Conservation (phyloP, 371 early-diverging fungal genomes). For the Mucor velutinosus region DNA sequence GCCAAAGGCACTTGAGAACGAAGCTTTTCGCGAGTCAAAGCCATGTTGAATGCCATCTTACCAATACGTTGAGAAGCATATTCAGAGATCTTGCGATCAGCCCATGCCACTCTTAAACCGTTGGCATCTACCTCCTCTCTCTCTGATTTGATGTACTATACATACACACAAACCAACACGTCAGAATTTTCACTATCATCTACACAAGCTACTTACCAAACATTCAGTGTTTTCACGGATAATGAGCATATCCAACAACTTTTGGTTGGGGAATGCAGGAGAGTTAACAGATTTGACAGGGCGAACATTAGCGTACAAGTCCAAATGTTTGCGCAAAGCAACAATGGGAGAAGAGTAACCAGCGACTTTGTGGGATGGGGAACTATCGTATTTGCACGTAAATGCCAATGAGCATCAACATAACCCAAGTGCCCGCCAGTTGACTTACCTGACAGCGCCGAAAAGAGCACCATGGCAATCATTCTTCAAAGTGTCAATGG, state of each 20-base stretch:
- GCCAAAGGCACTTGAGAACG: conserved; percentile 62
- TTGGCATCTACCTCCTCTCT: conserved; percentile 69
- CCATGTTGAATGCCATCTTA: conserved; percentile 87
- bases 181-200: too few relatives aligned
- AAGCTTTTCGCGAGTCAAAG: conserved; percentile 74
- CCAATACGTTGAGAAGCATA: conserved; percentile 85
- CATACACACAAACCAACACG: too few relatives aligned
- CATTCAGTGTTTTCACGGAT: conserved; percentile 98
- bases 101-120: conserved; percentile 76
- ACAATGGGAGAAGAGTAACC: conserved; percentile 97
- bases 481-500: conserved; percentile 74
- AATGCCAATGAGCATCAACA: neutral
- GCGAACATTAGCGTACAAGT: conserved; percentile 93
- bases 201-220: conserved; percentile 79
- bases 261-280: conserved; percentile 61
- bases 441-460: conserved; percentile 88
- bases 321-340: conserved; percentile 87
- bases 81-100: conserved; percentile 89
- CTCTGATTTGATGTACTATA: conserved; percentile 86
- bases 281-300: conserved; percentile 80
- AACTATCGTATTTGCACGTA: conserved; percentile 50
- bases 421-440: too few relatives aligned
- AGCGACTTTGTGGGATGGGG: conserved; percentile 94
- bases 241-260: conserved; percentile 89
- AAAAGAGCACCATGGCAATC: conserved; percentile 94